Evolutionary conservation across 169 alveolate genomes (phyloP), one percentile per base, ranked within the genome.

Genomic region (Plasmodium fragile): DNA sequence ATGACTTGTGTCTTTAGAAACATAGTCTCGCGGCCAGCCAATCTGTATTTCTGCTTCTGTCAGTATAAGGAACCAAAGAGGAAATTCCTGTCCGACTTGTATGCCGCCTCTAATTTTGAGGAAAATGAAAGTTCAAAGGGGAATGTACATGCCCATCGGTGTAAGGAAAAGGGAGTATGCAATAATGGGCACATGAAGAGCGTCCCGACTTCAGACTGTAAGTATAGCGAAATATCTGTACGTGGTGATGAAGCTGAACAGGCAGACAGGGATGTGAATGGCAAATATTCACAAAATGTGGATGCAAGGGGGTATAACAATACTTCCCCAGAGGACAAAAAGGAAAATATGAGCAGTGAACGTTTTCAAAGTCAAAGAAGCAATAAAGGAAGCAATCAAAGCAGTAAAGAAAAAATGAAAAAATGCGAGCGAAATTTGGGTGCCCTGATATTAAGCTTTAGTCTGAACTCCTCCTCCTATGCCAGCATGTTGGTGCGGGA

Each of bases 1-100:
- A 91, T 91, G 94, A 81, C 94, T 4, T 91, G 94, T 34, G 92
- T 91, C 25, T 91, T 91, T 81, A 73, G 94, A 69, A 91, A 91
- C 83, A 25, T 91, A 80, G 69, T 91, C 30, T 65, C 77, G n/a
- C n/a, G 82, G 13, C 94, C 94, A 10, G 36, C 73, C 28, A 45
- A 91, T 81, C 52, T 91, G n/a, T 91, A 81, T 81, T 91, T 65
- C 49, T 91, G 85, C 73, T 91, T 91, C 73, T 49, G 75, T 81
- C 28, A 81, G 73, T 91, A 91, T 43, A 91, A 81, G 73, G 94
- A 91, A 45, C 94, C 94, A 5, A 91, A 91, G 75, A 73, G 39
- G 34, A 91, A 81, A 71, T 91, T 91, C 77, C 49, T 91, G 13
- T 39, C 82, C 69, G 94, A 91, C 52, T 91, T 91, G 45, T 69